Conservation (phyloP, 1,139 yeast species). For the Spathaspora sp. region DNA sequence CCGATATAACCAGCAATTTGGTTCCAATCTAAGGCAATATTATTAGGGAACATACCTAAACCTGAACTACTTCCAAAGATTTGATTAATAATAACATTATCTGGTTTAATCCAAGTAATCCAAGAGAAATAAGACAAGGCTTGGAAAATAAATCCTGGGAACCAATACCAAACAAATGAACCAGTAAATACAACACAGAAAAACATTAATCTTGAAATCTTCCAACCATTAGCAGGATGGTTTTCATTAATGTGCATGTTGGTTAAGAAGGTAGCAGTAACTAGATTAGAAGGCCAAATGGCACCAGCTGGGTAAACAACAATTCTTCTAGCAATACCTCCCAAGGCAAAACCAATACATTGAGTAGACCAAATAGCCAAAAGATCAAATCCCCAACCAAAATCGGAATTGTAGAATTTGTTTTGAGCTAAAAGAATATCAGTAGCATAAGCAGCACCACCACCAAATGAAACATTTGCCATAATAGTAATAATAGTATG, state of each 20-base stretch:
- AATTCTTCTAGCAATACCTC: conserved; percentile 57
- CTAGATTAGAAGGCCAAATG: conserved; percentile 66
- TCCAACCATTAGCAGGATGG: conserved; percentile 49
- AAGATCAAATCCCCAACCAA: conserved; percentile 41
- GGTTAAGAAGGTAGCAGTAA: conserved; percentile 47
- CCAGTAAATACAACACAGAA: conserved; percentile 27
- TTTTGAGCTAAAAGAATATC: conserved; percentile 59
- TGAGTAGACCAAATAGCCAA: conserved; percentile 56
- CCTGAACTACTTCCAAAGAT: conserved; percentile 61
- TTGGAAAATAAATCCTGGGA: conserved; percentile 43
- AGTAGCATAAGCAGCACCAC: conserved; percentile 62
- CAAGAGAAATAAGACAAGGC: conserved; percentile 37
- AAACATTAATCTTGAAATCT: conserved; percentile 36
- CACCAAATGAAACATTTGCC: conserved; percentile 47
- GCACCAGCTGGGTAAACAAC: conserved; percentile 63
- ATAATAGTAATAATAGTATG: conserved; percentile 64
- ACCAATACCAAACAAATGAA: conserved; percentile 39
- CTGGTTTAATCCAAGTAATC: conserved; percentile 44
- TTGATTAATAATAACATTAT: conserved; percentile 54
- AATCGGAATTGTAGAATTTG: conserved; percentile 46
- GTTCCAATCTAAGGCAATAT: conserved; percentile 44
- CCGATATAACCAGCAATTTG: conserved; percentile 56
- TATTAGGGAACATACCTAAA: conserved; percentile 57
- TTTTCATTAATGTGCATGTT: conserved; percentile 62
- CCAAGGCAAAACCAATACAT: conserved; percentile 63